Evolutionary conservation across 176 grass and related monocot species (phyloP).

Genomic region (Oropetium thomaeum): DNA sequence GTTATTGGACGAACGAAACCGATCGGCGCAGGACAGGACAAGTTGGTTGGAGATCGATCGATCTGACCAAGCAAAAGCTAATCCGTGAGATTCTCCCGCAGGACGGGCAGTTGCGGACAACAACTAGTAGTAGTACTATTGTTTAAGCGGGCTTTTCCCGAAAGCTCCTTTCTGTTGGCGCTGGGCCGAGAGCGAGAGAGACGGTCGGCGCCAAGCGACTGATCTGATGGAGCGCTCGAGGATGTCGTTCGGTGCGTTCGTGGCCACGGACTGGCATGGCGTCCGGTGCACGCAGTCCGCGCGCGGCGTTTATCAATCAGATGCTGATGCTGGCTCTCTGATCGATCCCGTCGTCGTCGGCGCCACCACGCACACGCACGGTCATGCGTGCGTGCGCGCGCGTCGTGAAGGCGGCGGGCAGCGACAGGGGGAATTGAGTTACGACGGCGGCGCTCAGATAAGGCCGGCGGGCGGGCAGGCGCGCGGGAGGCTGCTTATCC

Average conservation of each 20-base stretch:
- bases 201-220: neutral
- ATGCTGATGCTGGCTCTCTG: too few species aligned
- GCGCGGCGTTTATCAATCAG: too few species aligned
- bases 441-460: too few species aligned
- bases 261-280: neutral
- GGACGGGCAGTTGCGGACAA: neutral
- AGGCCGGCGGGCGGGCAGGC: too few species aligned
- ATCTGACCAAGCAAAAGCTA: neutral
- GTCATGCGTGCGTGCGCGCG: too few species aligned
- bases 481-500: too few species aligned
- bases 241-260: neutral
- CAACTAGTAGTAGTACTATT: neutral
- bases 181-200: too few species aligned
- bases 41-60: neutral
- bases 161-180: conserved; percentile 4
- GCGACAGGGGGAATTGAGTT: too few species aligned
- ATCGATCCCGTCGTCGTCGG: too few species aligned
- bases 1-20: neutral
- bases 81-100: neutral
- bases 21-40: neutral
- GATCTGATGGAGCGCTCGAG: too few species aligned
- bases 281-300: neutral
- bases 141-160: neutral
- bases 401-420: too few species aligned
- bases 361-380: too few species aligned